phyloP scores from a whole-genome alignment of 1,139 yeast species.

The Debaryomyces fabryi region DNA sequence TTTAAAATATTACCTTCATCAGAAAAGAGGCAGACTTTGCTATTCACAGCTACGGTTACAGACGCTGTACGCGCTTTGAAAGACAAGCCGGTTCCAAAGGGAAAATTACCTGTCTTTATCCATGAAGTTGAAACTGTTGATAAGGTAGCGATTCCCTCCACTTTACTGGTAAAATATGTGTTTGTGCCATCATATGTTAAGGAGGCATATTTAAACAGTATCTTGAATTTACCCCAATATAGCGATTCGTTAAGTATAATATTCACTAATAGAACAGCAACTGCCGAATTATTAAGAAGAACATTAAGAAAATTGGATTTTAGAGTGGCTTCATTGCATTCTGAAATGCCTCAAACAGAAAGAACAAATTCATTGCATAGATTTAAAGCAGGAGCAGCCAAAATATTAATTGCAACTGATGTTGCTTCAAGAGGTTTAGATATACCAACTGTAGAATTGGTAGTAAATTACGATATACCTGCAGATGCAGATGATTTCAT shows the following conservation, averaged over 20 bases:
- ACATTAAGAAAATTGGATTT: constrained; percentile 72
- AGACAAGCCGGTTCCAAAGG: constrained; percentile 62
- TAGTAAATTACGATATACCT: constrained; percentile 89
- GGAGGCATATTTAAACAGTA: constrained; percentile 79
- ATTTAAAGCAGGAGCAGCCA: constrained; percentile 92
- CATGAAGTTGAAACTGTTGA: constrained; percentile 81
- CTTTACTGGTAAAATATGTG: constrained; percentile 58
- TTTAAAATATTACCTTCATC: constrained; percentile 72
- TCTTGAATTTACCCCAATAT: constrained; percentile 65
- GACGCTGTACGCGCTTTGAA: constrained; percentile 85
- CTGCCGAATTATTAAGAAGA: constrained; percentile 85
- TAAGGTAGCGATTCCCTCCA: constrained; percentile 76
- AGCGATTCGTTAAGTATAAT: constrained; percentile 73
- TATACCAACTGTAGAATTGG: constrained; percentile 89
- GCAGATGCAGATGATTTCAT: constrained; percentile 96
- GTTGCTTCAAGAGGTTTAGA: constrained; percentile 97
- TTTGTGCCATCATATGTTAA: constrained; percentile 82
- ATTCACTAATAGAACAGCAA: constrained; percentile 86
- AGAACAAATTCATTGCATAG: constrained; percentile 89
- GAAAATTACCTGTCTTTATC: constrained; percentile 68
- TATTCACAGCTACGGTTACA: constrained; percentile 96
- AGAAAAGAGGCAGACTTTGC: constrained; percentile 75
- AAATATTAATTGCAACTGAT: constrained; percentile 90
- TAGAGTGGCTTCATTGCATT: constrained; percentile 86
- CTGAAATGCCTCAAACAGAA: constrained; percentile 92